Percentiles rank a stretch among this genome's conserved stretches.
Evolutionary conservation across 495 filamentous ascomycete species (phyloP).

Genomic region (Eremomyces bilateralis): DNA sequence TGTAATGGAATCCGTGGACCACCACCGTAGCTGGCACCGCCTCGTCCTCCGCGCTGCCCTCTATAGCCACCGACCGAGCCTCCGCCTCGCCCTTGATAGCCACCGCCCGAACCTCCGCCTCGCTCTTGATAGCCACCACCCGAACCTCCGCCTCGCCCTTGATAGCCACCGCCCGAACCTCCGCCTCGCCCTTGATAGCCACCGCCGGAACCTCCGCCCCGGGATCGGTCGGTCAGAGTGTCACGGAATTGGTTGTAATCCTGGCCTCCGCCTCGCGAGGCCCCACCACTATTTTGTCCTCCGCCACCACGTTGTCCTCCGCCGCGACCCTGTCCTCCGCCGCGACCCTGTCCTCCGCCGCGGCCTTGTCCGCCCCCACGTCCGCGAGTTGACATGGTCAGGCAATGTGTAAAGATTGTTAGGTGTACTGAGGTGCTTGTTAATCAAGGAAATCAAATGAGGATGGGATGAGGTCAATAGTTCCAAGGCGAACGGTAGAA

Average conservation of each 20-base stretch:
- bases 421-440: too few relatives aligned
- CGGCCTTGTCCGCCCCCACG: too few relatives aligned
- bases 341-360: too few relatives aligned
- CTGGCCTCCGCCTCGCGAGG: too few relatives aligned
- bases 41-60: conserved; percentile 1
- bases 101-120: background rate
- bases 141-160: background rate
- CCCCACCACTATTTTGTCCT: too few relatives aligned
- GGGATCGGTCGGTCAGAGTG: background rate
- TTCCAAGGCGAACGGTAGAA: too few relatives aligned
- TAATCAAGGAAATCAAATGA: too few relatives aligned
- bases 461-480: too few relatives aligned
- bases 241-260: background rate
- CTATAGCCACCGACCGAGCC: background rate
- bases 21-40: conserved; percentile 3
- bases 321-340: too few relatives aligned
- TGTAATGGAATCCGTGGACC: background rate
- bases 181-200: background rate
- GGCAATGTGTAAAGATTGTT: too few relatives aligned
- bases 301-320: too few relatives aligned
- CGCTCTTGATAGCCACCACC: background rate
- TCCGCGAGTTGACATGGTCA: too few relatives aligned
- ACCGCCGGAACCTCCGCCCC: background rate
- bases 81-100: background rate
- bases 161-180: background rate